Evolutionary conservation across 2,329 filamentous ascomycete species (phyloP).

Genomic region (Drechslera avenae): DNA sequence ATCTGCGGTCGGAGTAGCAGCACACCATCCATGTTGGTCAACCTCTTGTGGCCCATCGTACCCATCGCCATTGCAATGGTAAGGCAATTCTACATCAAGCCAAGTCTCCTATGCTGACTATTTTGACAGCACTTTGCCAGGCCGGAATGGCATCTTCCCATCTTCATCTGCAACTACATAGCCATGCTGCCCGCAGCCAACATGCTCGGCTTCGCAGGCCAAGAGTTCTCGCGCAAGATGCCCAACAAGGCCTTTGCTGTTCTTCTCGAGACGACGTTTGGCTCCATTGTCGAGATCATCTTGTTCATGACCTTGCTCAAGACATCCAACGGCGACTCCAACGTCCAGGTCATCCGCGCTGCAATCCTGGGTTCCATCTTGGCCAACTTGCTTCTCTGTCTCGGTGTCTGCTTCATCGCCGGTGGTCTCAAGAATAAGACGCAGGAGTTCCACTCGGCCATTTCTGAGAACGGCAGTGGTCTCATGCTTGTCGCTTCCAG

Average conservation of each 20-base stretch:
- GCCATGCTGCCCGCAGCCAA: conserved; percentile 80
- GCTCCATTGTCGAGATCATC: conserved; percentile 79
- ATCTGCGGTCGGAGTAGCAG: conserved; percentile 70
- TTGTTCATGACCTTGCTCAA: conserved; percentile 77
- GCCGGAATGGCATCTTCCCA: conserved; percentile 63
- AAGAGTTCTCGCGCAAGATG: conserved; percentile 74
- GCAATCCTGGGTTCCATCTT: conserved; percentile 84
- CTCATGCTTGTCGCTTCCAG: conserved; percentile 77
- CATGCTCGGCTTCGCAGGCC: conserved; percentile 73
- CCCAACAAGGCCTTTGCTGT: conserved; percentile 71
- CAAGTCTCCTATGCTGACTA: conserved; percentile 8
- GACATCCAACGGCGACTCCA: conserved; percentile 48
- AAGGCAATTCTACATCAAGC: conserved; percentile 12
- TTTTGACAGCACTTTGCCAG: conserved; percentile 55
- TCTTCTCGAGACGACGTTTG: conserved; percentile 64
- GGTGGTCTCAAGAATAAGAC: conserved; percentile 72
- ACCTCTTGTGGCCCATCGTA: conserved; percentile 76
- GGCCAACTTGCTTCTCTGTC: conserved; percentile 78
- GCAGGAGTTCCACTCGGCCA: conserved; percentile 72
- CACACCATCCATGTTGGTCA: conserved; percentile 67
- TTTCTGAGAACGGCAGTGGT: conserved; percentile 80
- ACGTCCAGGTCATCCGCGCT: conserved; percentile 76
- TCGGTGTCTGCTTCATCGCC: conserved; percentile 79
- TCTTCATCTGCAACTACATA: conserved; percentile 74
- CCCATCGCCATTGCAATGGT: conserved; percentile 72